Base-by-base conservation (phyloP, 148 eudicot species). In the Rhododendron molle region DNA sequence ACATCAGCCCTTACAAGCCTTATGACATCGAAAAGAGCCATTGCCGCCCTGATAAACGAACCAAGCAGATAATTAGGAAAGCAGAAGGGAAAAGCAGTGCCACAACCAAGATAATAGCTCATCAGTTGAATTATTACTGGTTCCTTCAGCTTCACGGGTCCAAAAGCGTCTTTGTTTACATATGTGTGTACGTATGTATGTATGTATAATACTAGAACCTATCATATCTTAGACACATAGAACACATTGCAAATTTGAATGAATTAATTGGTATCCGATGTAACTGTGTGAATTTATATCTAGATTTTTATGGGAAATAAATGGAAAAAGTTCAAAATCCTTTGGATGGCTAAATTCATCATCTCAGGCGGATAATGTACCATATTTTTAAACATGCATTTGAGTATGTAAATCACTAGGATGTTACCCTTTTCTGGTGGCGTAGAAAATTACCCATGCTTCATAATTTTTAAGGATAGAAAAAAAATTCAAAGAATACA, bases 1-100 rank as follows among this genome's bases (percentile, higher is more conserved):
- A 94, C 97, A 88, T 94, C 94, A 85, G 97, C 93, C 74, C 98
- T 91, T 81, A 96, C 92, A 76, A 96, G 95, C 87, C 86, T 90
- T 76, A 96, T 88, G 32, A 92, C 95, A 83, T 96, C 98, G 76
- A 86, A 93, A 88, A 96, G 93, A 20, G 95, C 98, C 98, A 96
- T 93, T 12, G 98, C 91, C 50, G 98, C 93, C 86, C 98, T 96
- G 88, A 32, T 77, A 84, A 46, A 71, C 36, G 5, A 86, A 87
- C 86, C 21, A 62, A 44, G 72, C 20, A 50, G 54, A 36, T 43
- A 58, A 54, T 88, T 26, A 85, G 81, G 28, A 34, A 43, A 78
- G 71, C 13, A 71, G 18, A 28, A 82, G 40, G 16, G 76, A 44
- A 54, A 52, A 73, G 30, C 28, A 76, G 50, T 4, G 15, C 32